These are phyloP conservation scores for Thelonectria discophora DNA, from an alignment of 2,329 filamentous ascomycete genomes.

Conservation along the genomic window DNA sequence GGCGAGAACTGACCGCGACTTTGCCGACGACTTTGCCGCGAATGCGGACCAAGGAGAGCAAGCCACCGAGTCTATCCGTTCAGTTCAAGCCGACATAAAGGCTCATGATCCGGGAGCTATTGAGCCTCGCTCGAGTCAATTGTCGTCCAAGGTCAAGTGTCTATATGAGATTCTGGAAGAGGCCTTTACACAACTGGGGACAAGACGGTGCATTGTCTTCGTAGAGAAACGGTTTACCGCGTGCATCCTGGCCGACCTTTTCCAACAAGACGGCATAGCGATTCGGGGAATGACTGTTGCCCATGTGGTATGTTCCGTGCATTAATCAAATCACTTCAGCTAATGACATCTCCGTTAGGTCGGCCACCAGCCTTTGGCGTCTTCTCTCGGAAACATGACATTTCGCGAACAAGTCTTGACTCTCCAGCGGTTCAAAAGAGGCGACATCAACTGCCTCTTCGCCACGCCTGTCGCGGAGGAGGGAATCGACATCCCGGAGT, in stretches of 20 bases:
- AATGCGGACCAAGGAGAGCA: conserved; percentile 48
- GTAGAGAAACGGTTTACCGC: conserved; percentile 83
- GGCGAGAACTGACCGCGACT: conserved; percentile 58
- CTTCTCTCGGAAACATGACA: conserved; percentile 69
- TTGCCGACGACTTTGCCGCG: conserved; percentile 29
- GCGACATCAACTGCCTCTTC: conserved; percentile 70
- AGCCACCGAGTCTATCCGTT: conserved; percentile 64
- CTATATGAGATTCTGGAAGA: conserved; percentile 69
- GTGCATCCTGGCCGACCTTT: conserved; percentile 73
- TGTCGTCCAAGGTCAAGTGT: conserved; percentile 78
- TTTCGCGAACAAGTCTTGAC: conserved; percentile 78
- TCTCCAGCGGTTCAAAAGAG: conserved; percentile 70
- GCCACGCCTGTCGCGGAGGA: conserved; percentile 74
- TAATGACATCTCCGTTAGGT: conserved; percentile 38
- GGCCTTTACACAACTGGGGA: conserved; percentile 69
- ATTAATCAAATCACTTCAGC: neutral
- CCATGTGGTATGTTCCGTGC: conserved; percentile 63
- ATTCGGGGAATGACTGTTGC: conserved; percentile 68
- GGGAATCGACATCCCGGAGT: conserved; percentile 73
- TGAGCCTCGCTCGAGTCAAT: conserved; percentile 40
- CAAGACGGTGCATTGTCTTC: conserved; percentile 80
- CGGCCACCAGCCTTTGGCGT: conserved; percentile 42
- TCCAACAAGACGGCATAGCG: conserved; percentile 63
- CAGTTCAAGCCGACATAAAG: conserved; percentile 66
- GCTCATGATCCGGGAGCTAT: conserved; percentile 56